phyloP scores from a whole-genome alignment of 2,329 filamentous ascomycete species.

The Talaromyces verruculosus region DNA sequence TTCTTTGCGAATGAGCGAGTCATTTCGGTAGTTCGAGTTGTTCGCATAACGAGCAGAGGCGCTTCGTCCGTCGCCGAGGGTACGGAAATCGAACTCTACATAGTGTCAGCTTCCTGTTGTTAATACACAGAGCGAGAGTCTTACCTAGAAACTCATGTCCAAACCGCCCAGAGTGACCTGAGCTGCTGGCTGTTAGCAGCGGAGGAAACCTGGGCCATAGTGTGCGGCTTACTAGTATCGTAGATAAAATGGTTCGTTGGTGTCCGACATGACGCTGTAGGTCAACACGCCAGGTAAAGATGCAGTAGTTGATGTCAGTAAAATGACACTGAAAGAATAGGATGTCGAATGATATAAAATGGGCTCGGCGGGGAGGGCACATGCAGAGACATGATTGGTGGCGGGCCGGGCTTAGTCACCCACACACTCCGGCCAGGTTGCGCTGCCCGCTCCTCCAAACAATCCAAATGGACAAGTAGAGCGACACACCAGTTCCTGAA shows the following conservation, averaged over 20 bases:
- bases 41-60: slow-evolving; percentile 96
- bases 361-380: slow-evolving; percentile 4
- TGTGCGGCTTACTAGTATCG: slow-evolving; percentile 80
- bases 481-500: slow-evolving; percentile 34
- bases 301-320: background rate
- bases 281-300: background rate
- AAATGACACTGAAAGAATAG: background rate
- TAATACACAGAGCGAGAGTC: slow-evolving; percentile 21
- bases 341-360: background rate
- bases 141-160: slow-evolving; percentile 96
- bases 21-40: slow-evolving; percentile 99
- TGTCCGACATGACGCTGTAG: slow-evolving; percentile 48
- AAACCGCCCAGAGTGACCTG: slow-evolving; percentile 94
- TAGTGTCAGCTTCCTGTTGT: slow-evolving; percentile 25
- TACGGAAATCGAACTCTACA: slow-evolving; percentile 92
- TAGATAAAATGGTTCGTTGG: slow-evolving; percentile 86
- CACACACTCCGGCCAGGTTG: slow-evolving; percentile 44
- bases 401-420: slow-evolving; percentile 43
- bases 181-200: slow-evolving; percentile 61
- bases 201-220: slow-evolving; percentile 38
- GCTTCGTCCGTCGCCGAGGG: slow-evolving; percentile 87
- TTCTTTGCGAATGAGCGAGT: slow-evolving; percentile 98
- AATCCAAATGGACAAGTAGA: slow-evolving; percentile 42
- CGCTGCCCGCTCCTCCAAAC: slow-evolving; percentile 25
- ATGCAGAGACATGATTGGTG: slow-evolving; percentile 7